Evolutionary conservation across 2,329 filamentous ascomycete genomes (phyloP).

Genomic region (Bisporella sp.): DNA sequence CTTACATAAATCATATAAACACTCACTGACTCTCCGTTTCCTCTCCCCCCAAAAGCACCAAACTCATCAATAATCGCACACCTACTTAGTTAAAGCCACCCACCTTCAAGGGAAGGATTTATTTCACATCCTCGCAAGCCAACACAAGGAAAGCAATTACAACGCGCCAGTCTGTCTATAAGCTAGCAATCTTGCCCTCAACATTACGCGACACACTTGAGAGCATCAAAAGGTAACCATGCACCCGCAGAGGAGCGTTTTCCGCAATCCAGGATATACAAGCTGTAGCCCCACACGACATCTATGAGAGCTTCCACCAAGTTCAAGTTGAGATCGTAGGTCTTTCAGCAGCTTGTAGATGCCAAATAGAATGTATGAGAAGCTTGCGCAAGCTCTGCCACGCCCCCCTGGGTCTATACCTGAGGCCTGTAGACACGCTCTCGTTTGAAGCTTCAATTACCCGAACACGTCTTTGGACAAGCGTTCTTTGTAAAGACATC

Average conservation of each 20-base stretch:
- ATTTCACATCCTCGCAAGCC: neutral
- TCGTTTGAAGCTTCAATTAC: slow-evolving; percentile 1
- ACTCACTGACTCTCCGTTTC: neutral
- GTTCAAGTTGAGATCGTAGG: slow-evolving; percentile 27
- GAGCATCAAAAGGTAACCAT: slow-evolving; percentile 20
- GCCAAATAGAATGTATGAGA: slow-evolving; percentile 12
- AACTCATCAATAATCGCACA: neutral
- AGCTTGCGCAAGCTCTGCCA: slow-evolving; percentile 18
- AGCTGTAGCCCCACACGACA: slow-evolving; percentile 23
- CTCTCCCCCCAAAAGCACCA: neutral
- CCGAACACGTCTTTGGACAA: neutral
- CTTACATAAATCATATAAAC: no score
- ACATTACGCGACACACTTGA: neutral
- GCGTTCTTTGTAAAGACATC: neutral
- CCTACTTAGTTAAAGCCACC: neutral
- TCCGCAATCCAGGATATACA: slow-evolving; percentile 21
- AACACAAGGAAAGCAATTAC: neutral
- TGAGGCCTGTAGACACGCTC: slow-evolving; percentile 5
- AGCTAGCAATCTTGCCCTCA: neutral
- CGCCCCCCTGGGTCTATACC: slow-evolving; percentile 3
- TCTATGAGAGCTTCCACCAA: slow-evolving; percentile 24
- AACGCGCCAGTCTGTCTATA: neutral
- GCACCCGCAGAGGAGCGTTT: slow-evolving; percentile 4
- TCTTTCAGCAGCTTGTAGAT: slow-evolving; percentile 25
- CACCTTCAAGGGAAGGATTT: no score